These are phyloP conservation scores for Tolypocladium cylindrosporum DNA, from an alignment of 2,329 filamentous ascomycete genomes.

Conservation along the genomic window DNA sequence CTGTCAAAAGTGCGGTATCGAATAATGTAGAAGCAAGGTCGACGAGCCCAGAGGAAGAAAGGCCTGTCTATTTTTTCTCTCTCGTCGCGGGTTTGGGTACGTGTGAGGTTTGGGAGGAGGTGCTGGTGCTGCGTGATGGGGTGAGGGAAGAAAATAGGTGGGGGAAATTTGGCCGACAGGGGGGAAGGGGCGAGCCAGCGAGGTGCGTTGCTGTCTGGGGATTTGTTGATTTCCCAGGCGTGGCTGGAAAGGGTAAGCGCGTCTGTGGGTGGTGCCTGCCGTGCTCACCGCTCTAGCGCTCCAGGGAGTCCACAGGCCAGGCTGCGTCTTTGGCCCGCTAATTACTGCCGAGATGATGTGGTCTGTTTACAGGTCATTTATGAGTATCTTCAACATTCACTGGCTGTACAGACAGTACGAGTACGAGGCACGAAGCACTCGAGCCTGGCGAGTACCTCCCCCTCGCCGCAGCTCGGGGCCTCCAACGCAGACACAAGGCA, in stretches of 20 bases:
- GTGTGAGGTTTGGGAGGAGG: conserved; percentile 14
- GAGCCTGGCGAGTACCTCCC: too few relatives aligned
- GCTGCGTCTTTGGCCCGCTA: neutral
- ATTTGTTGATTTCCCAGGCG: conserved; percentile 29
- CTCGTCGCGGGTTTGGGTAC: conserved; percentile 7
- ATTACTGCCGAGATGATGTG: conserved; percentile 1
- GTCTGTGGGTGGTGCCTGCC: conserved; percentile 9
- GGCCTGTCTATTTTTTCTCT: conserved; percentile 7
- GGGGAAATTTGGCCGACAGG: conserved; percentile 35
- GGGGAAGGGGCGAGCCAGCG: conserved; percentile 11
- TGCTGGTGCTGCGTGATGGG: conserved; percentile 12
- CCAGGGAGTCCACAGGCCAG: neutral
- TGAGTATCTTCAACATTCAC: too few relatives aligned
- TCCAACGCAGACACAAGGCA: neutral
- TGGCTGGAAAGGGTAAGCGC: conserved; percentile 25
- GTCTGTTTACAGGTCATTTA: neutral
- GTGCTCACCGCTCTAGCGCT: conserved; percentile 8
- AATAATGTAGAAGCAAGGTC: conserved; percentile 12
- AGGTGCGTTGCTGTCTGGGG: conserved; percentile 17
- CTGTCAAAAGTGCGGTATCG: conserved; percentile 8
- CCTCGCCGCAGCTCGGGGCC: neutral
- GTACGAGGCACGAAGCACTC: neutral
- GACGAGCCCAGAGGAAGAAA: conserved; percentile 14
- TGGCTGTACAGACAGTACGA: too few relatives aligned
- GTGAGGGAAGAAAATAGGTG: conserved; percentile 31